Percentiles rank a stretch among this genome's conserved stretches.
Evolutionary conservation across 768 basidiomycete genomes (phyloP).

Genomic region (Vararia minispora): DNA sequence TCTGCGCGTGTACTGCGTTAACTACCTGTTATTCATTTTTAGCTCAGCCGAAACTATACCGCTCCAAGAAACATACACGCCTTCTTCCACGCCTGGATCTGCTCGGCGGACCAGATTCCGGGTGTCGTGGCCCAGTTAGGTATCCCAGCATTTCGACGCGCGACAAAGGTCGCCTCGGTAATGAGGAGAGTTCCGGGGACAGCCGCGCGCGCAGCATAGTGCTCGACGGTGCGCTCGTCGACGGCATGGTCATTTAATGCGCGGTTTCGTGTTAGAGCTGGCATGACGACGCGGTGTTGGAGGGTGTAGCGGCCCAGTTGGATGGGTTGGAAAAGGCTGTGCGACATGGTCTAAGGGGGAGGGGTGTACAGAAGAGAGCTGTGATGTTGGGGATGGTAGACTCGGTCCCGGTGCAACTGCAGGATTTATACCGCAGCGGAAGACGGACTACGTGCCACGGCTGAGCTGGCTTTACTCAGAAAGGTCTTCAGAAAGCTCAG

Average conservation of each 20-base stretch:
- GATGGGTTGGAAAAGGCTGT: conserved; percentile 15
- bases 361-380: background rate
- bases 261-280: conserved; percentile 15
- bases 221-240: conserved; percentile 3
- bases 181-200: conserved; percentile 17
- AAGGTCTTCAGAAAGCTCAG: too few relatives aligned
- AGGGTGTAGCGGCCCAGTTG: conserved; percentile 11
- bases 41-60: too few relatives aligned
- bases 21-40: conserved; percentile 17
- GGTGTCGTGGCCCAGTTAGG: conserved; percentile 18
- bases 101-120: conserved; percentile 24
- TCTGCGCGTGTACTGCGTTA: conserved; percentile 23
- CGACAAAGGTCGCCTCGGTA: conserved; percentile 25
- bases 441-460: too few relatives aligned
- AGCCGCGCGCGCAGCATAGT: conserved; percentile 9
- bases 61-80: conserved; percentile 9
- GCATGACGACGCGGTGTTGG: conserved; percentile 14
- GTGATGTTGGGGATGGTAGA: too few relatives aligned
- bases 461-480: too few relatives aligned
- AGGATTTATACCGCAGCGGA: too few relatives aligned
- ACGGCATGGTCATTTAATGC: conserved; percentile 7
- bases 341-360: background rate
- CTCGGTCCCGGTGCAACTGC: too few relatives aligned
- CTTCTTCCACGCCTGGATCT: conserved; percentile 26
- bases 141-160: conserved; percentile 17